These are phyloP conservation scores for Apocynum venetum DNA, from an alignment of 257 asterid genomes.

Conservation along the genomic window DNA sequence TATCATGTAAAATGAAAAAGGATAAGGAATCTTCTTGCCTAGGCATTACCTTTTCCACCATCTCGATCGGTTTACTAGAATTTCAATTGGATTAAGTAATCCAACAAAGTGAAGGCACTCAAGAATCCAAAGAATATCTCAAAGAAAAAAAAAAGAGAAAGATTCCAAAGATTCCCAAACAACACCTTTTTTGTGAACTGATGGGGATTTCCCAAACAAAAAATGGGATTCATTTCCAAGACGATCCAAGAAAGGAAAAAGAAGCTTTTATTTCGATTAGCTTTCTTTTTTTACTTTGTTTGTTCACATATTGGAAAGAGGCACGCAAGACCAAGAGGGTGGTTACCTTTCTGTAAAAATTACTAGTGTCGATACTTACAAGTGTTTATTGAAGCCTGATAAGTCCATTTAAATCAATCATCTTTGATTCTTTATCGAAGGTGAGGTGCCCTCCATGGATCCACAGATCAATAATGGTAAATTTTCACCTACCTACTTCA, in stretches of 20 bases:
- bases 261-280: background rate
- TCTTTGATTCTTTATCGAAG: background rate
- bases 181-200: no score
- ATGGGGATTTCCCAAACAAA: no score
- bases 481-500: background rate
- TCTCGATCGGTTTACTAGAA: no score
- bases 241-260: background rate
- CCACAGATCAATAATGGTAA: background rate
- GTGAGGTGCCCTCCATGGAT: background rate
- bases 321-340: background rate
- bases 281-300: background rate
- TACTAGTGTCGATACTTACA: slow-evolving; percentile 12
- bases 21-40: no score
- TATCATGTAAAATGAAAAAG: no score
- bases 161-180: background rate
- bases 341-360: background rate
- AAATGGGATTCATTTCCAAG: background rate
- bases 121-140: no score
- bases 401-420: background rate
- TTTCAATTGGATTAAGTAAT: no score
- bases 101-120: no score
- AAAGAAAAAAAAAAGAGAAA: no score
- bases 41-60: no score
- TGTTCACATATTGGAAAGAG: slow-evolving; percentile 5
- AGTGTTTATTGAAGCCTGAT: background rate